Evolutionary conservation across 2,329 filamentous ascomycete genomes (phyloP).

Genomic region (Diaporthe citriasiana): DNA sequence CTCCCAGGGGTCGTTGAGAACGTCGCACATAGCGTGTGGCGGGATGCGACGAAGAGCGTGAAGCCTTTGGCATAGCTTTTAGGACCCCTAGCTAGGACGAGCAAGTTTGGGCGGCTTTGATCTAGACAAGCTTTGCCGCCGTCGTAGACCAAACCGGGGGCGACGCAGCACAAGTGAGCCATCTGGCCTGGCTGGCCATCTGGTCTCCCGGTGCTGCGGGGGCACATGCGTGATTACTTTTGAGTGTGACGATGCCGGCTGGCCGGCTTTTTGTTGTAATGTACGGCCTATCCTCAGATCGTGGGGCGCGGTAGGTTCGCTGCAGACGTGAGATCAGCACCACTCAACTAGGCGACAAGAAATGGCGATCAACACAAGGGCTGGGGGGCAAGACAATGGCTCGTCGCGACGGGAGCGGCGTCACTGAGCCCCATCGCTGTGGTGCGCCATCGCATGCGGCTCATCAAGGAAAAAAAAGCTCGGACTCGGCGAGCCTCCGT

Average conservation of each 20-base stretch:
- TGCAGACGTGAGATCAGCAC: slow-evolving; percentile 8
- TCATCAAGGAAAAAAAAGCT: slow-evolving; percentile 3
- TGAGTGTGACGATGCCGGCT: slow-evolving; percentile 6
- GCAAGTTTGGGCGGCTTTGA: not conserved
- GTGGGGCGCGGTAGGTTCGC: slow-evolving; percentile 4
- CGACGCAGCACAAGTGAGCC: not conserved
- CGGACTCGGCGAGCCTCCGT: slow-evolving; percentile 35
- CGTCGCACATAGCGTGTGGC: not conserved
- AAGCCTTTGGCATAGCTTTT: no score
- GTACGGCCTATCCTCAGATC: not conserved
- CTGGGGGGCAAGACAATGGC: not conserved
- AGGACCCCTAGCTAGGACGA: not conserved
- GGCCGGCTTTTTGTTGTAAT: not conserved
- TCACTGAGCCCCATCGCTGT: not conserved
- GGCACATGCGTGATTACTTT: not conserved
- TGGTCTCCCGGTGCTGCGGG: slow-evolving; percentile 8
- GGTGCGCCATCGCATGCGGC: slow-evolving; percentile 23
- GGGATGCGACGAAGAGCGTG: not conserved
- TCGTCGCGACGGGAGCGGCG: slow-evolving; percentile 12
- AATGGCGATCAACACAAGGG: slow-evolving; percentile 34
- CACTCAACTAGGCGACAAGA: slow-evolving; percentile 8
- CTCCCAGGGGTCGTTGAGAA: not conserved
- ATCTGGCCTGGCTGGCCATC: not conserved
- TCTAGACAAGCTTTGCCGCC: no score
- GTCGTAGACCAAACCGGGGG: no score